Evolutionary conservation across 352 stramenopile genomes (phyloP).

Genomic region (Phytophthora pistaciae): DNA sequence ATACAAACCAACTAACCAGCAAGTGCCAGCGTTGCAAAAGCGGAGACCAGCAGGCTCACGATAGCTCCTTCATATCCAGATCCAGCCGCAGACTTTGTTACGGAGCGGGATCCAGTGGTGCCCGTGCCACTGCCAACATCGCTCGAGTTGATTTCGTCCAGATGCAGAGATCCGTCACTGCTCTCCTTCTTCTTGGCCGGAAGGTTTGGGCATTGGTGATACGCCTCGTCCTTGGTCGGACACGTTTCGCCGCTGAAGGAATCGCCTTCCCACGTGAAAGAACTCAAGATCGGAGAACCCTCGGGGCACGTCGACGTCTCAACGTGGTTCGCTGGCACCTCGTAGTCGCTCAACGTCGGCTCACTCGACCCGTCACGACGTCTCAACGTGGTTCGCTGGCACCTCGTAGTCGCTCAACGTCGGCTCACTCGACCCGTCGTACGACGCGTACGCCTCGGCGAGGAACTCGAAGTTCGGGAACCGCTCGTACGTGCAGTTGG

Average conservation of each 20-base stretch:
- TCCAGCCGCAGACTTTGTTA: conserved; percentile 10
- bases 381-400: conserved; percentile 24
- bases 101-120: background rate
- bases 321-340: conserved; percentile 27
- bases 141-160: conserved; percentile 24
- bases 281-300: conserved; percentile 18
- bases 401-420: conserved; percentile 34
- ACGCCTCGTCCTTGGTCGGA: conserved; percentile 19
- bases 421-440: conserved; percentile 39
- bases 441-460: conserved; percentile 60
- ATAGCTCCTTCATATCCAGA: background rate
- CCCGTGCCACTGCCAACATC: background rate
- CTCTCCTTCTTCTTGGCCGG: background rate
- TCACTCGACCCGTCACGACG: conserved; percentile 38
- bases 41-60: conserved; percentile 7
- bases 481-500: conserved; percentile 57
- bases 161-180: conserved; percentile 14
- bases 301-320: conserved; percentile 28
- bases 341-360: conserved; percentile 36
- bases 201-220: conserved; percentile 51
- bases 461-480: conserved; percentile 43
- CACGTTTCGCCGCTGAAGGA: conserved; percentile 35
- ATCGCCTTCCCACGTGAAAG: conserved; percentile 35
- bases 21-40: conserved; percentile 8
- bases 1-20: background rate